Conservation (phyloP, 2,329 filamentous ascomycete genomes). For the Aspergillus pseudoterreus region DNA sequence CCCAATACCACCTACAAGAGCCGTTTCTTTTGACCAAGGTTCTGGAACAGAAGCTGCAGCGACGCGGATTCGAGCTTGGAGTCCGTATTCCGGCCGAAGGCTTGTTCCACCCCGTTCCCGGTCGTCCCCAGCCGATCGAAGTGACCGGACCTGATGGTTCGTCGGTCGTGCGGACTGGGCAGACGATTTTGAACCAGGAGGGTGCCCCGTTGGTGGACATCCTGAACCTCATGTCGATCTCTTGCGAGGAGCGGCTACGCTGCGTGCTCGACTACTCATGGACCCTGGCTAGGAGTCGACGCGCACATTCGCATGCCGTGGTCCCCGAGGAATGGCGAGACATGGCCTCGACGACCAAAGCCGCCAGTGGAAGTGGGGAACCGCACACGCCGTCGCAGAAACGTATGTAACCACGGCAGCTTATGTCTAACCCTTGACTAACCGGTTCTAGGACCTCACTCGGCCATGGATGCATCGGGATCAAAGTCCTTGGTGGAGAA, state of each 20-base stretch:
- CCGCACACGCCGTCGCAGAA: slow-evolving; percentile 35
- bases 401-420: slow-evolving; percentile 28
- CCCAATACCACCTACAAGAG: slow-evolving; percentile 68
- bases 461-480: slow-evolving; percentile 39
- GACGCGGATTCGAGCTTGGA: slow-evolving; percentile 57
- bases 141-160: slow-evolving; percentile 60
- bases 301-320: slow-evolving; percentile 73
- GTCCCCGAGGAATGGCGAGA: slow-evolving; percentile 73
- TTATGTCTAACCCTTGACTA: slow-evolving; percentile 8
- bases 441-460: slow-evolving; percentile 31
- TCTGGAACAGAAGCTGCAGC: slow-evolving; percentile 52
- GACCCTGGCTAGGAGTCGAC: slow-evolving; percentile 65
- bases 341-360: slow-evolving; percentile 51
- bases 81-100: slow-evolving; percentile 57
- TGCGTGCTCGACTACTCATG: slow-evolving; percentile 74
- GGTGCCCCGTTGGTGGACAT: slow-evolving; percentile 72
- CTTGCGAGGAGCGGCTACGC: slow-evolving; percentile 73
- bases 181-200: slow-evolving; percentile 68
- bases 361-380: slow-evolving; percentile 35
- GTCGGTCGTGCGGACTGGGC: slow-evolving; percentile 60
- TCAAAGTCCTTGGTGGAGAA: slow-evolving; percentile 44
- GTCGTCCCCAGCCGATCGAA: slow-evolving; percentile 43
- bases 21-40: slow-evolving; percentile 66
- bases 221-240: slow-evolving; percentile 75
- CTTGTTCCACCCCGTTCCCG: slow-evolving; percentile 45